Evolutionary conservation across 2,329 filamentous ascomycete genomes (phyloP).

Genomic region (Fonsecaea pedrosoi): DNA sequence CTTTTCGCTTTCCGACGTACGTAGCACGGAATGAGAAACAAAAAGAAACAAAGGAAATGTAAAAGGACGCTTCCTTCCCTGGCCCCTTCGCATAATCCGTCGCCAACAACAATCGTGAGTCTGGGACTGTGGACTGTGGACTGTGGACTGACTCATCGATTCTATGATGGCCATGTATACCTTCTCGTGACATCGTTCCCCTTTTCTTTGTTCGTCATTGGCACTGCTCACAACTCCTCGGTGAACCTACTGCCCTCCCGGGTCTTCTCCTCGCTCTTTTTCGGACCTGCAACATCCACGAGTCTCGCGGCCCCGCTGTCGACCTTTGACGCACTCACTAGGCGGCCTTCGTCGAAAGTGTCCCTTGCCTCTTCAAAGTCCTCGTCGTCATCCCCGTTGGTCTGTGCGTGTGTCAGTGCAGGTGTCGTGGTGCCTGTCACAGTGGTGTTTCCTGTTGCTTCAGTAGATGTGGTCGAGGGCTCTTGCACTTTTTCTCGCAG

Average conservation of each 20-base stretch:
- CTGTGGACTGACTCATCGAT: too few species aligned
- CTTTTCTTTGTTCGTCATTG: background rate
- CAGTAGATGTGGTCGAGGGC: conserved; percentile 30
- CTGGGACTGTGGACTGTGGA: too few species aligned
- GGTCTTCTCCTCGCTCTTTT: conserved; percentile 14
- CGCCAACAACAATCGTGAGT: background rate
- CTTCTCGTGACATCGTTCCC: background rate
- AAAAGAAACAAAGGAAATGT: background rate
- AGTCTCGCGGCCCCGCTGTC: conserved; percentile 34
- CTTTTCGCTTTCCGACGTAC: conserved; percentile 1
- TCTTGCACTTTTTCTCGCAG: conserved; percentile 28
- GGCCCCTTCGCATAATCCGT: background rate
- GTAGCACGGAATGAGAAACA: background rate
- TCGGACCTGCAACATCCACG: conserved; percentile 27
- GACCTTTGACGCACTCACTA: conserved; percentile 28
- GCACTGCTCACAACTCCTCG: conserved; percentile 30
- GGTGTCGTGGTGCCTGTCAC: conserved; percentile 32
- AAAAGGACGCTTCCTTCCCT: background rate
- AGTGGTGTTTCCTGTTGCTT: conserved; percentile 20
- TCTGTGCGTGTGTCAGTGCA: conserved; percentile 28
- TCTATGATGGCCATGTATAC: background rate
- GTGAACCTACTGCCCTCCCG: conserved; percentile 35
- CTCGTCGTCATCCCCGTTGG: conserved; percentile 32
- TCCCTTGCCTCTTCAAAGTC: conserved; percentile 41
- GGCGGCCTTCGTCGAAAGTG: conserved; percentile 37